Percentiles rank a stretch among this genome's conserved stretches.
These are phyloP conservation scores for Paraglomus brasilianum DNA, from an alignment of 192 early-diverging fungal genomes.

Conservation along the genomic window DNA sequence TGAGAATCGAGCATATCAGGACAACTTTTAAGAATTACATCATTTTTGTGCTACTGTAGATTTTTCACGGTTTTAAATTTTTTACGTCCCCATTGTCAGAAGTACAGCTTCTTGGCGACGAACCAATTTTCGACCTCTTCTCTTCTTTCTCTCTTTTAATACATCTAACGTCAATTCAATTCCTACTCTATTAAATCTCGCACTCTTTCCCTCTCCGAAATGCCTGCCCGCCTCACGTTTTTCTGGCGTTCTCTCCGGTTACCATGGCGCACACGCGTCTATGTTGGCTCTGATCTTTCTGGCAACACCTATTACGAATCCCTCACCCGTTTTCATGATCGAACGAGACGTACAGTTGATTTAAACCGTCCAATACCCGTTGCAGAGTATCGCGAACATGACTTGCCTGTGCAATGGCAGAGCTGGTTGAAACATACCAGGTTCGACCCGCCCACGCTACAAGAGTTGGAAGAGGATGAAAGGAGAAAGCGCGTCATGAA, in stretches of 20 bases:
- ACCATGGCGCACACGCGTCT: slow-evolving; percentile 14
- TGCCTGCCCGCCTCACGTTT: neutral
- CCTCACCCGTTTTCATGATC: neutral
- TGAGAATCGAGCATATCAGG: no score
- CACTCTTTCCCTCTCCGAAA: no score
- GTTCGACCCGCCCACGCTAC: slow-evolving; percentile 23
- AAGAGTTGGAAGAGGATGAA: slow-evolving; percentile 19
- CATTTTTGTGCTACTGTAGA: no score
- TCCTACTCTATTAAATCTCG: no score
- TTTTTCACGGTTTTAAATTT: no score
- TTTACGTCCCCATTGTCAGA: no score
- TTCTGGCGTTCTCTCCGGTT: slow-evolving; percentile 5
- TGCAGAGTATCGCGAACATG: slow-evolving; percentile 13
- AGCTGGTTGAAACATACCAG: slow-evolving; percentile 32
- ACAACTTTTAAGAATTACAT: no score
- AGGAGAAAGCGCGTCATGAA: neutral
- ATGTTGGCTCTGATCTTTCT: slow-evolving; percentile 20
- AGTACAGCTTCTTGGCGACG: no score
- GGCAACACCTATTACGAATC: slow-evolving; percentile 31
- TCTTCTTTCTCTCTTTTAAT: no score
- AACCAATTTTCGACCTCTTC: no score
- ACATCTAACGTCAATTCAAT: no score
- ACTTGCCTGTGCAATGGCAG: slow-evolving; percentile 29
- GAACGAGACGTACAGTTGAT: slow-evolving; percentile 17
- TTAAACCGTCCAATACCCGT: slow-evolving; percentile 1